Base-by-base conservation (phyloP, 495 filamentous ascomycete species). In the Tuber aestivum region DNA sequence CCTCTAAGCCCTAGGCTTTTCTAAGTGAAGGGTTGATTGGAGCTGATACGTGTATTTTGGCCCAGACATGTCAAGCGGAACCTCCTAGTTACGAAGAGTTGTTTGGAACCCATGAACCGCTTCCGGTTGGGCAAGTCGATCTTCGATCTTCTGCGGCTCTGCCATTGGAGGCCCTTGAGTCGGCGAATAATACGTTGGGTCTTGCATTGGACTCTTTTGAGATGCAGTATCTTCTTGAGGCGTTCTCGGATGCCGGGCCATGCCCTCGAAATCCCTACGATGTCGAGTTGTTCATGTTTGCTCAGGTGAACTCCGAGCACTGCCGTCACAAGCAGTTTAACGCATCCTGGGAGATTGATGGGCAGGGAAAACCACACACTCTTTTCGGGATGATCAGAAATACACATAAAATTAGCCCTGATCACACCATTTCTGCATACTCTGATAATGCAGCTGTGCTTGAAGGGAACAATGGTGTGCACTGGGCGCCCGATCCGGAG, bases 271-370 rank as follows among this genome's bases (percentile, higher is more conserved):
- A 90, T 70, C 94, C 94, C 0, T 91, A 91, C 69, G 95, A 99
- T 84, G 92, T 97, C 72, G 95, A 99, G 85, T 88, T 98, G 21
- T 98, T 97, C 87, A 98, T 98, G 96, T 99, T 98, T 83, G 95
- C 94, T 41, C 95, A 99, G 84, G 94, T 99, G 78, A 94, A 94
- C 84, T 93, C 92, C 3, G 92, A 94, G 85, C 92, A 94, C 82
- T 91, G 89, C 79, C 87, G 89, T 35, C 89, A 91, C 82, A 90
- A 91, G 85, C 92, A 95, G 78, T 99, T 99, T 88, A 99, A 99
- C 83, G 94, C 96, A 23, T 91, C 91, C 32, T 99, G 94, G 93
- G 94, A 92, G n/a, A 97, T 99, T 80, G 94, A 99, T 85, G 94
- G 94, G 70, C 86, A 92, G 76, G 85, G 87, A 77, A 95, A 93